phyloP scores from a whole-genome alignment of 1,139 yeast species.

The Saccharomyces hybrid region DNA sequence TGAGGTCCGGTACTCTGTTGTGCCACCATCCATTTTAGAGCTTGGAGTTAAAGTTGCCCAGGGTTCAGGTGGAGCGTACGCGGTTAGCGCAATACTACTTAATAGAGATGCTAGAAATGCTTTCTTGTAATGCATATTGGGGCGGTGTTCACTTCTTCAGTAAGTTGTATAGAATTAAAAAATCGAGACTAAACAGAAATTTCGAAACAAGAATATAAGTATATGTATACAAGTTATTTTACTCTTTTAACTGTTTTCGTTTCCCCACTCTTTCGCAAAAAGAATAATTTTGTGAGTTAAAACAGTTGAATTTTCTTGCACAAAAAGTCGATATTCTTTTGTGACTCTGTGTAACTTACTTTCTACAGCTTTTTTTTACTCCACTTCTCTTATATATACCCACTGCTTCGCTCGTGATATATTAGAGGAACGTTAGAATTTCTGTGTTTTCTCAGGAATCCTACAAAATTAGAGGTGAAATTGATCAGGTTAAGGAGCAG shows the following conservation, averaged over 20 bases:
- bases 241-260: background rate
- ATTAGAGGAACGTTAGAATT: background rate
- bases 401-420: background rate
- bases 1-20: conserved; percentile 38
- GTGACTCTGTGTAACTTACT: background rate
- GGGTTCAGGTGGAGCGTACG: conserved; percentile 39
- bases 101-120: conserved; percentile 26
- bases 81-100: conserved; percentile 20
- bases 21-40: conserved; percentile 29
- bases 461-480: background rate
- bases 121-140: conserved; percentile 28
- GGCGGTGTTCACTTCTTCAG: background rate
- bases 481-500: background rate
- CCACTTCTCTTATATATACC: background rate
- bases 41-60: conserved; percentile 35
- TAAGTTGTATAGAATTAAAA: background rate
- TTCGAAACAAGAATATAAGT: background rate
- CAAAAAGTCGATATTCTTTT: background rate
- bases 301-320: background rate
- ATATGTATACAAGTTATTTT: background rate
- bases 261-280: background rate
- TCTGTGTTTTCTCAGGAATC: background rate
- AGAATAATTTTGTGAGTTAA: background rate
- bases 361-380: background rate
- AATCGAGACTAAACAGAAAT: background rate